phyloP scores from a whole-genome alignment of 176 grass and related monocot species.

The Oryza brachyantha region DNA sequence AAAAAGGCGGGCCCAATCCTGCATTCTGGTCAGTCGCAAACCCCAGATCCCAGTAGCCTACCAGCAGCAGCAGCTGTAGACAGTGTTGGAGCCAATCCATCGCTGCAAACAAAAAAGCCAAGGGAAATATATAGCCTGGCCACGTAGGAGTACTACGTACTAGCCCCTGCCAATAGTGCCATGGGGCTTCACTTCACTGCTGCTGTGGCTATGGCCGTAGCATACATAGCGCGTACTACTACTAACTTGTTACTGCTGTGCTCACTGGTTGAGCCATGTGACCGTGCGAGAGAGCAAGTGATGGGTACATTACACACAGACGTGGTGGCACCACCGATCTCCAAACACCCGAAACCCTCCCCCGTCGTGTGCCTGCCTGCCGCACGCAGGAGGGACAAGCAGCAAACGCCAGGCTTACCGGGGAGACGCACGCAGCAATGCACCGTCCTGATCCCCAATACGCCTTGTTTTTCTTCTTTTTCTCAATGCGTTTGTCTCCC shows the following conservation, averaged over 20 bases:
- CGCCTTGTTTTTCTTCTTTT: too few species aligned
- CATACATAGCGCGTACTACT: too few species aligned
- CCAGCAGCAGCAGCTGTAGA: too few species aligned
- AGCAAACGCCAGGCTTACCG: neutral
- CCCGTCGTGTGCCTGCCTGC: neutral
- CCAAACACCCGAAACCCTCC: too few species aligned
- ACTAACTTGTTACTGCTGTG: too few species aligned
- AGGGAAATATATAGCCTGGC: neutral
- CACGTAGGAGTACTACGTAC: neutral
- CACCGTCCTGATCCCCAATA: too few species aligned
- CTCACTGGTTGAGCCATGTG: neutral
- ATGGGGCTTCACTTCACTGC: too few species aligned
- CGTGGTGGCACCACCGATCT: neutral
- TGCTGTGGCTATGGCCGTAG: neutral
- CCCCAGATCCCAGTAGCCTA: neutral
- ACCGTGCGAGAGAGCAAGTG: neutral
- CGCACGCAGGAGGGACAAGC: neutral
- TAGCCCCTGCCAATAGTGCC: neutral
- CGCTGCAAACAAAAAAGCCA: neutral
- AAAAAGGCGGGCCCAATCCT: too few species aligned
- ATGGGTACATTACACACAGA: neutral
- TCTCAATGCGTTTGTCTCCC: too few species aligned
- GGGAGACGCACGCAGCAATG: neutral
- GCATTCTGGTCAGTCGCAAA: neutral
- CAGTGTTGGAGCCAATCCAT: neutral